Evolutionary conservation across 2,329 filamentous ascomycete species (phyloP).

Genomic region (Arthroderma sp.): DNA sequence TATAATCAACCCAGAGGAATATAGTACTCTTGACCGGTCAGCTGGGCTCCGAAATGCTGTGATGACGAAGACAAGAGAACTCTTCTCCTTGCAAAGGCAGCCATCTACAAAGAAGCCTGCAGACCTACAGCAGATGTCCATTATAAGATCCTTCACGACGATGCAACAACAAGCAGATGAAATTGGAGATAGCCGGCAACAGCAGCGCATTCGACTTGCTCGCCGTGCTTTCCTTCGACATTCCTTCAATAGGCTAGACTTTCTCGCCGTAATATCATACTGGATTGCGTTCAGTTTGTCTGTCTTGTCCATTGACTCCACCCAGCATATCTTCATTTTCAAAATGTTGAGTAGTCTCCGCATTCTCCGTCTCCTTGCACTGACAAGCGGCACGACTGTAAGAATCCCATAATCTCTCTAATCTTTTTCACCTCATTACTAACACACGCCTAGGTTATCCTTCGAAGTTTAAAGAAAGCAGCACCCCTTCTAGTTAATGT

Average conservation of each 20-base stretch:
- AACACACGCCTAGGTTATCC: constrained; percentile 54
- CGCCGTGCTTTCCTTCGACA: constrained; percentile 86
- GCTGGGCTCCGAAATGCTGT: constrained; percentile 63
- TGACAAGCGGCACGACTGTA: constrained; percentile 88
- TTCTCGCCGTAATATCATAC: constrained; percentile 85
- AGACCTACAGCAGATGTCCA: constrained; percentile 38
- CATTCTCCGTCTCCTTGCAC: constrained; percentile 75
- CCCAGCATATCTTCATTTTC: constrained; percentile 72
- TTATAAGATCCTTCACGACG: constrained; percentile 64
- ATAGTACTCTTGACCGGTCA: constrained; percentile 76
- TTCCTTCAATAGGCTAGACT: constrained; percentile 90
- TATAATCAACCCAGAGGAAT: constrained; percentile 77
- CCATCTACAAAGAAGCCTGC: constrained; percentile 47
- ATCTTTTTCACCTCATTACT: constrained; percentile 9
- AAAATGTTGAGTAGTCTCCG: constrained; percentile 93
- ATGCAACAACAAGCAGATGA: constrained; percentile 50
- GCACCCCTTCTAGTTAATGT: constrained; percentile 85
- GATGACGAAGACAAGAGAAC: constrained; percentile 59
- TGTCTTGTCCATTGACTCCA: constrained; percentile 55
- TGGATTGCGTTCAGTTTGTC: constrained; percentile 79
- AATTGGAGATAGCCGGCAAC: constrained; percentile 55
- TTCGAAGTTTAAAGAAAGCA: constrained; percentile 89
- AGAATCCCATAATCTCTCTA: constrained; percentile 25
- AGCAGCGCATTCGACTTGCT: constrained; percentile 74
- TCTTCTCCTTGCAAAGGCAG: constrained; percentile 73